These are phyloP conservation scores for Russula sp. DNA, from an alignment of 768 basidiomycete genomes.

Conservation along the genomic window DNA sequence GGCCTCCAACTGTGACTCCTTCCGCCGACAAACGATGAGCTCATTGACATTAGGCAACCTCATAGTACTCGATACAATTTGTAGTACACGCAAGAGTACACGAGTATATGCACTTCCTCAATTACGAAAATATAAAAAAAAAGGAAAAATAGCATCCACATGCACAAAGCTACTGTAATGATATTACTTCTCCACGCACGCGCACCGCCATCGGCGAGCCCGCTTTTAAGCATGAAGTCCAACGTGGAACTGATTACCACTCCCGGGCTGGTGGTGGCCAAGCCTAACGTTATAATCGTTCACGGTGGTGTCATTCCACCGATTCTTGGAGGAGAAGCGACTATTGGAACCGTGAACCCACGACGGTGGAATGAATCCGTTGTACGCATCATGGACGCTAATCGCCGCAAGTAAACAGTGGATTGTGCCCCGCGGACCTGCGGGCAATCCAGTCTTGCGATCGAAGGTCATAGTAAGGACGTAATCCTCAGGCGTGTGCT, in stretches of 20 bases:
- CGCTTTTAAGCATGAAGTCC: neutral
- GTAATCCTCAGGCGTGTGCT: conserved; percentile 13
- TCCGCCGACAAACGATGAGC: too few relatives aligned
- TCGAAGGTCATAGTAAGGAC: conserved; percentile 10
- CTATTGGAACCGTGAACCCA: conserved; percentile 4
- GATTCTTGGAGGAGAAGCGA: neutral
- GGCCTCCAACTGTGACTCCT: too few relatives aligned
- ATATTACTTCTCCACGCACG: neutral
- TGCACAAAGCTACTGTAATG: neutral
- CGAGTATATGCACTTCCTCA: neutral
- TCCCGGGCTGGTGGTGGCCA: neutral
- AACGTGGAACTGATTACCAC: neutral
- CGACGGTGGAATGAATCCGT: conserved; percentile 13
- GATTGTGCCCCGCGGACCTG: conserved; percentile 4
- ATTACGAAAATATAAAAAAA: neutral
- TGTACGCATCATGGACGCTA: conserved; percentile 4
- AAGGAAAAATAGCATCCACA: neutral
- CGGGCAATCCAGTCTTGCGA: conserved; percentile 1
- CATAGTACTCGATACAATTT: too few relatives aligned
- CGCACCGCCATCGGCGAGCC: neutral
- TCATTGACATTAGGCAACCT: too few relatives aligned
- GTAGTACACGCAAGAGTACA: too few relatives aligned
- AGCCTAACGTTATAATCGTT: neutral
- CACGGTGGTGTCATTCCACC: neutral
- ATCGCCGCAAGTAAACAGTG: conserved; percentile 1